phyloP scores from a whole-genome alignment of 352 stramenopile genomes.

The Pythium pyrilobum region DNA sequence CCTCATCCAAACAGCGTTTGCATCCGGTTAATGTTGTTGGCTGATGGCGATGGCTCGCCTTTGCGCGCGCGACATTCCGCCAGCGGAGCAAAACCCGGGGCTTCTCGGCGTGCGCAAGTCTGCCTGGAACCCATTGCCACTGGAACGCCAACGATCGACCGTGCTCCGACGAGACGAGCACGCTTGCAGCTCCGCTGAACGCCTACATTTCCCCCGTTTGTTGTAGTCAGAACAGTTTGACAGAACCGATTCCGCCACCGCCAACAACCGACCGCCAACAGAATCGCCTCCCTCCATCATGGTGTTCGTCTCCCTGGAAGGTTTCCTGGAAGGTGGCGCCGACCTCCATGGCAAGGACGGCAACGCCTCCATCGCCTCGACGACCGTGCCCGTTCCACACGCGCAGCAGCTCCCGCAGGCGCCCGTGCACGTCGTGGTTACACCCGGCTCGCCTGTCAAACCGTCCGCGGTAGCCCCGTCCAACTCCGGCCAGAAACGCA shows the following conservation, averaged over 20 bases:
- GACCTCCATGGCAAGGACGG: slow-evolving; percentile 8
- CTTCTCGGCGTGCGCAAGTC: too few species aligned
- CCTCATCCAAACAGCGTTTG: slow-evolving; percentile 10
- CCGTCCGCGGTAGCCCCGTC: neutral
- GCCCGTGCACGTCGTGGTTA: slow-evolving; percentile 56
- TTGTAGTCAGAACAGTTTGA: too few species aligned
- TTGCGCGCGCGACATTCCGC: slow-evolving; percentile 14
- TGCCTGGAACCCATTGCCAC: neutral
- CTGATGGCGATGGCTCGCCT: slow-evolving; percentile 9
- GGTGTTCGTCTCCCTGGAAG: slow-evolving; percentile 79
- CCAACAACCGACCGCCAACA: slow-evolving; percentile 3
- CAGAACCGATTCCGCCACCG: too few species aligned
- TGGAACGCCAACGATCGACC: neutral
- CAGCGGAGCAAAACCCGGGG: slow-evolving; percentile 3
- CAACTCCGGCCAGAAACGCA: slow-evolving; percentile 18
- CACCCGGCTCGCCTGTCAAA: slow-evolving; percentile 54
- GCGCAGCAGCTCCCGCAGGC: slow-evolving; percentile 15
- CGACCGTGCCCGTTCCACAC: neutral
- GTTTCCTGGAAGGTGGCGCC: slow-evolving; percentile 43
- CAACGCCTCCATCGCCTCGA: neutral
- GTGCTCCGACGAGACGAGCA: too few species aligned
- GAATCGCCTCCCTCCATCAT: slow-evolving; percentile 21
- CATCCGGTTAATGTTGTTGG: too few species aligned
- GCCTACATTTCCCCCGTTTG: too few species aligned
- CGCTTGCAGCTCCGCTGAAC: too few species aligned